These are phyloP conservation scores for Sphagnum contortum DNA, from an alignment of 225 moss, liverwort and hornwort genomes.

Conservation along the genomic window DNA sequence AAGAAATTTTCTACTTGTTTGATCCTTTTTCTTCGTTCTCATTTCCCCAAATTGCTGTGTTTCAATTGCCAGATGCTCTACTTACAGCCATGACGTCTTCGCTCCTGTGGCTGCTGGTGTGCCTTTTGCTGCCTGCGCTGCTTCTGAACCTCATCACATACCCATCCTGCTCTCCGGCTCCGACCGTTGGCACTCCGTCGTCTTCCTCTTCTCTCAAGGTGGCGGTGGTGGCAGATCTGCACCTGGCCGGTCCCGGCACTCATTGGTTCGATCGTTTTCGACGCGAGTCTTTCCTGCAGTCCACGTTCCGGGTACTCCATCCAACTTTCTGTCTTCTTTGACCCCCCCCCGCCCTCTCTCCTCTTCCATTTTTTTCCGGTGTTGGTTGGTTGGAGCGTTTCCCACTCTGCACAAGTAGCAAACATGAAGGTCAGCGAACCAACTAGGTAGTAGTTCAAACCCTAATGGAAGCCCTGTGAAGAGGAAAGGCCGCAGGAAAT, in stretches of 20 bases:
- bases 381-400: not conserved
- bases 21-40: too few relatives aligned
- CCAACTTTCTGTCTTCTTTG: not conserved
- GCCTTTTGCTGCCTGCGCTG: slow-evolving; percentile 18
- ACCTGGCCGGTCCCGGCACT: slow-evolving; percentile 41
- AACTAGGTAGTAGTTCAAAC: too few relatives aligned
- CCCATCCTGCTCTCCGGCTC: slow-evolving; percentile 2
- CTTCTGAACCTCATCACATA: slow-evolving; percentile 1
- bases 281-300: slow-evolving; percentile 46
- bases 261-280: slow-evolving; percentile 48
- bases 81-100: too few relatives aligned
- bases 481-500: too few relatives aligned
- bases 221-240: slow-evolving; percentile 49
- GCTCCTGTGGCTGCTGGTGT: slow-evolving; percentile 13
- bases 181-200: too few relatives aligned
- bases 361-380: not conserved
- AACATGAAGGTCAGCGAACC: too few relatives aligned
- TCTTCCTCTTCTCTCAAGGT: slow-evolving; percentile 12
- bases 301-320: slow-evolving; percentile 16
- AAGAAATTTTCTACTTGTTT: too few relatives aligned
- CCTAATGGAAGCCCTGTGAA: too few relatives aligned
- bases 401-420: not conserved
- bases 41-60: too few relatives aligned
- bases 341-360: not conserved
- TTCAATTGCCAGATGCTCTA: too few relatives aligned